phyloP scores from a whole-genome alignment of 2,329 filamentous ascomycete species.

The Aureobasidium sp. region DNA sequence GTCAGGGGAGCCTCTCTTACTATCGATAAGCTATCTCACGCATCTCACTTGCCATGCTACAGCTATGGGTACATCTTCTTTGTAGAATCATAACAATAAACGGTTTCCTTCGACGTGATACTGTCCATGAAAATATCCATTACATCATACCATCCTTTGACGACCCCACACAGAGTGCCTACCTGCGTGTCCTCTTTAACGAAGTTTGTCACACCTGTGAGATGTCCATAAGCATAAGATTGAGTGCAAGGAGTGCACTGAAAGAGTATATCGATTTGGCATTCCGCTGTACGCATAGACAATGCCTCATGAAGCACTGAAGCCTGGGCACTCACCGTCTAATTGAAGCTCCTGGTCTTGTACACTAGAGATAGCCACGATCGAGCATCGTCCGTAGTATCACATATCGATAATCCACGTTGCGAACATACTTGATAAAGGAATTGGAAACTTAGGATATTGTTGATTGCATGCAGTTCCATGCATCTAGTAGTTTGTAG shows the following conservation, averaged over 20 bases:
- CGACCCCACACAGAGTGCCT: background rate
- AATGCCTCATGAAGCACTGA: too few relatives aligned
- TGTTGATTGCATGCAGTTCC: background rate
- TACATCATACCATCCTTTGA: background rate
- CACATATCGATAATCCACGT: background rate
- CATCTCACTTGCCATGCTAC: conserved; percentile 2
- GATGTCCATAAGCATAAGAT: too few relatives aligned
- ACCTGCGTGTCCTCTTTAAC: background rate
- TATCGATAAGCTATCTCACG: background rate
- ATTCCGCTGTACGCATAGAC: too few relatives aligned
- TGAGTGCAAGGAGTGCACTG: too few relatives aligned
- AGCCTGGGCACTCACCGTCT: background rate
- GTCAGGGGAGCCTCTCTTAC: background rate
- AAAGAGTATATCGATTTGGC: too few relatives aligned
- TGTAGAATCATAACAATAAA: background rate
- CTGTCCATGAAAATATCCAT: background rate
- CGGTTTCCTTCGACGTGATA: background rate
- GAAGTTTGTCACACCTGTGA: background rate
- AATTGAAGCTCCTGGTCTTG: background rate
- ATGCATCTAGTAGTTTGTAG: background rate
- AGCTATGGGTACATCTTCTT: background rate
- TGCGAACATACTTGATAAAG: background rate
- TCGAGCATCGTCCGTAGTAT: background rate
- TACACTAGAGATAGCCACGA: background rate
- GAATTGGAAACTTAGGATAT: background rate